Conservation (phyloP, 345 rosid species). For the Carallia brachiata region DNA sequence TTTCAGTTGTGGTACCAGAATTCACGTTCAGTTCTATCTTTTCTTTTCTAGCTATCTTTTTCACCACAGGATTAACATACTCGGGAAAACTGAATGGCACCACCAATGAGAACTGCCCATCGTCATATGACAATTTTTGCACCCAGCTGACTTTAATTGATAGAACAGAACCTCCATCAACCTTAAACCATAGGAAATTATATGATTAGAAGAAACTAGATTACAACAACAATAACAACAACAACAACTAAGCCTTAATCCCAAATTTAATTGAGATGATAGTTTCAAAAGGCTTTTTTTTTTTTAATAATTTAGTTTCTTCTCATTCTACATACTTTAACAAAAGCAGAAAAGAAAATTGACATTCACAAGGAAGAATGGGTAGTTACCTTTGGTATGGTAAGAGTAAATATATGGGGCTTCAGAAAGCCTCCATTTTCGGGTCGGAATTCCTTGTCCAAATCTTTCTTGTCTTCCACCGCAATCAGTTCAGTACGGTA, state of each 20-base stretch:
- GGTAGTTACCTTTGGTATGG: slow-evolving; percentile 83
- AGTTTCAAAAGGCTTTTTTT: too few species aligned
- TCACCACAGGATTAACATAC: slow-evolving; percentile 74
- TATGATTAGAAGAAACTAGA: neutral
- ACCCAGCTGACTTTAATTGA: slow-evolving; percentile 71
- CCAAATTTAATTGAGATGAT: too few species aligned
- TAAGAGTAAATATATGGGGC: slow-evolving; percentile 67
- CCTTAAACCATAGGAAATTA: slow-evolving; percentile 35
- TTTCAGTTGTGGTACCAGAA: slow-evolving; percentile 56
- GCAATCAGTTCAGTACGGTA: slow-evolving; percentile 54
- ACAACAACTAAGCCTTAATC: too few species aligned
- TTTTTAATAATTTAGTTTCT: too few species aligned
- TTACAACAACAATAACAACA: neutral
- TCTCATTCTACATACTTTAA: too few species aligned
- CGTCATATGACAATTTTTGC: slow-evolving; percentile 54
- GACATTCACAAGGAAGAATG: neutral
- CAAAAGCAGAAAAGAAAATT: too few species aligned
- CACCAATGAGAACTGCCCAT: slow-evolving; percentile 56
- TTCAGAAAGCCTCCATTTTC: slow-evolving; percentile 66
- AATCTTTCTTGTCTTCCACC: slow-evolving; percentile 38
- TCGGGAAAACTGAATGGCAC: slow-evolving; percentile 85
- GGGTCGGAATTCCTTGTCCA: slow-evolving; percentile 37
- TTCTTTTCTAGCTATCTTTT: slow-evolving; percentile 68
- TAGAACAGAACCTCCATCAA: slow-evolving; percentile 79
- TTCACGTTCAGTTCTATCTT: slow-evolving; percentile 72